Conservation (phyloP, 495 filamentous ascomycete genomes). For the Aspergillus kassunensis region DNA sequence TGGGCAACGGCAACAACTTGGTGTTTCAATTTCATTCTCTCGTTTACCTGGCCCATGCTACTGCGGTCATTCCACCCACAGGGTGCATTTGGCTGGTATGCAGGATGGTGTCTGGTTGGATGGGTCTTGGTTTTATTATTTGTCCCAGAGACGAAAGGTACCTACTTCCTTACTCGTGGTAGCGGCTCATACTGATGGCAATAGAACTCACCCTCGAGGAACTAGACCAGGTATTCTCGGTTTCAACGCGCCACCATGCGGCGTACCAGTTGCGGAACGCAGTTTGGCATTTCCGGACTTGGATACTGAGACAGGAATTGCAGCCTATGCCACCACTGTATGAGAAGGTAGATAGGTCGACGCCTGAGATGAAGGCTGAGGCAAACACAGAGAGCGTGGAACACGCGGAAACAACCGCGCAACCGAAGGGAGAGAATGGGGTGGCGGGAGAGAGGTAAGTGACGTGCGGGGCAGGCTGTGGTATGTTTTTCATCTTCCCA, state of each 20-base stretch:
- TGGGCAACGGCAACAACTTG: constrained; percentile 53
- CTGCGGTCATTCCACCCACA: constrained; percentile 46
- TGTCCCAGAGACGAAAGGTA: constrained; percentile 56
- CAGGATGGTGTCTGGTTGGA: constrained; percentile 54
- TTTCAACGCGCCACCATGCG: constrained; percentile 47
- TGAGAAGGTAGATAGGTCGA: constrained; percentile 22
- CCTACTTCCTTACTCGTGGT: background rate
- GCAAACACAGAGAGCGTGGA: background rate
- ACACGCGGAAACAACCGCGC: background rate
- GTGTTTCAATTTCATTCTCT: constrained; percentile 53
- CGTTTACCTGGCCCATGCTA: constrained; percentile 54
- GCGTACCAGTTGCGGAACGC: constrained; percentile 44
- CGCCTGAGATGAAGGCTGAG: background rate
- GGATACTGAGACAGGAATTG: constrained; percentile 47
- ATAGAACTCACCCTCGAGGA: constrained; percentile 48
- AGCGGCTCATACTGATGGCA: constrained; percentile 4
- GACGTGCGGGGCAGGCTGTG: too few species aligned
- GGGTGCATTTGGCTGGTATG: constrained; percentile 62
- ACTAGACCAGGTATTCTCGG: constrained; percentile 51
- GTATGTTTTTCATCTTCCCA: too few species aligned
- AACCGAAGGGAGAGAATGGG: background rate
- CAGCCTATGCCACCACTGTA: constrained; percentile 45
- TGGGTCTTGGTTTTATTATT: constrained; percentile 53
- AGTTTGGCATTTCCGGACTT: constrained; percentile 49
- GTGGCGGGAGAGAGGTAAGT: background rate